A percentile compares a stretch with the other conserved stretches of the same genome.
Evolutionary conservation across 805 yeast species (phyloP).

Genomic region (Myxozyma kluyveri): DNA sequence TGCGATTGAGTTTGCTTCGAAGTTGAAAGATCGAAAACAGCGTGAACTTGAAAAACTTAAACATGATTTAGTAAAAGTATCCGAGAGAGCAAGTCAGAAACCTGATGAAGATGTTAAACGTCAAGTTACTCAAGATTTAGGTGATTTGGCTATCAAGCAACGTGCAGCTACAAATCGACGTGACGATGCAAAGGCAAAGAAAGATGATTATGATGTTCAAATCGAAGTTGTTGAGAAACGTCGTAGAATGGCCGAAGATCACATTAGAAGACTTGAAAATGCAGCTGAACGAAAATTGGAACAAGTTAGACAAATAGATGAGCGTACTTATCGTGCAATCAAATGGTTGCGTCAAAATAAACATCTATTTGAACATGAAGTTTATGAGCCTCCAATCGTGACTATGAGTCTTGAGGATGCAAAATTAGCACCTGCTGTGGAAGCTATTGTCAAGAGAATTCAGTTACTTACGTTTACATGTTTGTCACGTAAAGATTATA

Average conservation of each 20-base stretch:
- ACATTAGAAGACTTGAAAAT: neutral
- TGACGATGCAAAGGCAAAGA: neutral
- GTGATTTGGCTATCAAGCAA: neutral
- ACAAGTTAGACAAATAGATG: conserved; percentile 30
- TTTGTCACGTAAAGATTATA: conserved; percentile 50
- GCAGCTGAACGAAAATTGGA: conserved; percentile 6
- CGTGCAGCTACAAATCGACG: neutral
- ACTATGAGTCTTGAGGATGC: conserved; percentile 55
- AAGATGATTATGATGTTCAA: neutral
- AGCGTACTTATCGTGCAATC: conserved; percentile 44
- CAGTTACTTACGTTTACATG: conserved; percentile 66
- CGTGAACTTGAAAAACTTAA: neutral
- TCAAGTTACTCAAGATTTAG: neutral
- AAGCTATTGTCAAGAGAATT: conserved; percentile 52
- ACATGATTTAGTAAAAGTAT: neutral
- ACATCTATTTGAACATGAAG: conserved; percentile 42
- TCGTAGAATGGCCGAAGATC: neutral
- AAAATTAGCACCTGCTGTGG: conserved; percentile 54
- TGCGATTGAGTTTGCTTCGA: neutral
- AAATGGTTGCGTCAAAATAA: conserved; percentile 43
- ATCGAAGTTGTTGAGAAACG: neutral
- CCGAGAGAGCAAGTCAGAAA: neutral
- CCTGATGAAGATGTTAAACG: neutral
- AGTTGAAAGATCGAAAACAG: neutral
- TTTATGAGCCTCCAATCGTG: conserved; percentile 74